Base-by-base conservation (phyloP, 306 rosid species). In the Spatholobus suberectus region DNA sequence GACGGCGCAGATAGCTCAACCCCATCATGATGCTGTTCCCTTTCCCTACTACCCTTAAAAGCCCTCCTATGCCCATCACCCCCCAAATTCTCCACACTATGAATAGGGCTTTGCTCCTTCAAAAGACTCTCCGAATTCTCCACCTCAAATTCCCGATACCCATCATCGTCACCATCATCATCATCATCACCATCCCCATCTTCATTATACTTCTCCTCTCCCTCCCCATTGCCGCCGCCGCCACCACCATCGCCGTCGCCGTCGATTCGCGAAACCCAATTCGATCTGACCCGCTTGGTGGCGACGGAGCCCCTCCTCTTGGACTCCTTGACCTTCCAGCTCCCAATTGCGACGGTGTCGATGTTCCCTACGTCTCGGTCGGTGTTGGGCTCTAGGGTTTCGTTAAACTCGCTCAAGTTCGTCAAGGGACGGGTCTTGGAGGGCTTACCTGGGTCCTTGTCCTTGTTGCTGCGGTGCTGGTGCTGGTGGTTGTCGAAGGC, bases 321-420 rank as follows among this genome's bases (percentile, higher is more conserved):
- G n/a, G 96, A 82, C 11, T 93, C 98, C 62, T 86, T 92, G 23
- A 90, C 85, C 83, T 88, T 96, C 99, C 99, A 92, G 89, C 97
- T 90, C 6, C 97, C 97, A 87, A 94, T 91, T 55, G 97, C 91
- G 46, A 90, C 89, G 34, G 84, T 73, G 9, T 96, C 99, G 35
- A 92, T 6, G 75, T 78, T 73, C 20, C 84, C 87, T 21, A 24
- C 5, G 29, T 96, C 97, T 51, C 88, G 80, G 17, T 66, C 72
- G 46, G 15, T 65, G 47, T 40, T 32, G 24, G 26, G 27, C 0
- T 93, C 98, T 79, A 91, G 92, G 90, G 94, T 84, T 78, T 93
- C 93, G 55, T 73, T 84, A 44, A 84, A 83, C 37, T 90, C 98
- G 20, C 85, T 89, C 86, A 96, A 85, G 82, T 91, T 91, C 69